A percentile compares a stretch with the other conserved stretches of the same genome.
phyloP scores from a whole-genome alignment of 1,284 basidiomycete species.

The Ustilago crameri region DNA sequence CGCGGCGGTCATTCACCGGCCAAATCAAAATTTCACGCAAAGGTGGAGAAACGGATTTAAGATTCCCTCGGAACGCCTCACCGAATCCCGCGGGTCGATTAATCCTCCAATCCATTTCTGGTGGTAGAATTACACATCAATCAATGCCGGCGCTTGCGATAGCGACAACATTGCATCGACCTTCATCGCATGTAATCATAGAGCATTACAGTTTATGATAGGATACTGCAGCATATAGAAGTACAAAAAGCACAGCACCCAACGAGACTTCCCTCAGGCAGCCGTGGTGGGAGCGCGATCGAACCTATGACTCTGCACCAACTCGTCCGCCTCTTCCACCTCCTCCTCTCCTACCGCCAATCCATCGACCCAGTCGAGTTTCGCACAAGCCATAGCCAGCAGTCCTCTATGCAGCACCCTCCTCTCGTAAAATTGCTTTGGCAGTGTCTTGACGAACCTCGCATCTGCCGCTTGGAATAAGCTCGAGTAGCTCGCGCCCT shows the following conservation, averaged over 20 bases:
- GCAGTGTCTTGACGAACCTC: constrained; percentile 59
- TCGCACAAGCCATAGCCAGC: constrained; percentile 63
- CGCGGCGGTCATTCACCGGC: not conserved
- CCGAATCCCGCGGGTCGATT: not conserved
- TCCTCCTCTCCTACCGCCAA: constrained; percentile 56
- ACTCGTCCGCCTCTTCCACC: constrained; percentile 51
- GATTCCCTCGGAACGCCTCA: not conserved
- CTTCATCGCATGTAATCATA: too few relatives aligned
- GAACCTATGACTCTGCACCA: constrained; percentile 40
- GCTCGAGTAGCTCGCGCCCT: constrained; percentile 28
- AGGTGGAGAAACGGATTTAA: constrained; percentile 1
- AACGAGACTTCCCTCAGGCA: too few relatives aligned
- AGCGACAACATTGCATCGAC: too few relatives aligned
- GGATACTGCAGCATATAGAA: too few relatives aligned
- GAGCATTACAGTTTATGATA: too few relatives aligned
- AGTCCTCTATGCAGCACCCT: constrained; percentile 61
- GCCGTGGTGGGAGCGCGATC: constrained; percentile 8
- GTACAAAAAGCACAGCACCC: too few relatives aligned
- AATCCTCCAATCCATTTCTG: too few relatives aligned
- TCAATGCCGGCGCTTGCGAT: too few relatives aligned
- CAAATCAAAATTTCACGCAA: not conserved
- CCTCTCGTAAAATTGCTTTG: constrained; percentile 38
- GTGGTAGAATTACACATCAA: too few relatives aligned
- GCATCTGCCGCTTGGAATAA: constrained; percentile 55
- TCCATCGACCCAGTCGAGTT: constrained; percentile 64